phyloP scores from a whole-genome alignment of 208 protist species.

The Wallacemonas sp. region DNA sequence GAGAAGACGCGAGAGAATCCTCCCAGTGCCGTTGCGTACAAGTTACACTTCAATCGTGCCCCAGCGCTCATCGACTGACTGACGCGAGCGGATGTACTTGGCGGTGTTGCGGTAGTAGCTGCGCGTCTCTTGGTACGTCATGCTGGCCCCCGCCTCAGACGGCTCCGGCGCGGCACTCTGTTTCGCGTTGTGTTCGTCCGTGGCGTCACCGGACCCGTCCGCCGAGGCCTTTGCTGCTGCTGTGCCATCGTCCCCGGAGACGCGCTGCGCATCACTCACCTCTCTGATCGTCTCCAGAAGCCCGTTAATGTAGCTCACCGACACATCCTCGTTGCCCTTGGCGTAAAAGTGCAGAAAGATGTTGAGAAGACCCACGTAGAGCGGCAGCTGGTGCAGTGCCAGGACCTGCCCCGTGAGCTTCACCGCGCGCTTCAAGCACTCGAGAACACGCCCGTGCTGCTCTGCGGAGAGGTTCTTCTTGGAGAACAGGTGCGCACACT shows the following conservation, averaged over 20 bases:
- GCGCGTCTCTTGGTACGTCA: constrained; percentile 32
- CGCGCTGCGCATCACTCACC: constrained; percentile 34
- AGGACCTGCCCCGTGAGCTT: constrained; percentile 92
- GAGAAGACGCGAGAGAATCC: constrained; percentile 1
- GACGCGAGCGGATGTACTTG: constrained; percentile 69
- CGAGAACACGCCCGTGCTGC: constrained; percentile 76
- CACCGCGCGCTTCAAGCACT: constrained; percentile 93
- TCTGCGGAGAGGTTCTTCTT: constrained; percentile 54
- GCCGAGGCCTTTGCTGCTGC: background rate
- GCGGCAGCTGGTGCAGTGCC: constrained; percentile 62
- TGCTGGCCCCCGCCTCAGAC: background rate
- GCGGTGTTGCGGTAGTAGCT: constrained; percentile 71
- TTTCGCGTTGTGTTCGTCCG: background rate
- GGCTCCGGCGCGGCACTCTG: background rate
- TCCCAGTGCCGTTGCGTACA: too few relatives aligned
- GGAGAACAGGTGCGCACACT: constrained; percentile 92
- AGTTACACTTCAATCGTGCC: constrained; percentile 65
- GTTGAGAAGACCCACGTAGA: constrained; percentile 97
- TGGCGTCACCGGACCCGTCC: background rate
- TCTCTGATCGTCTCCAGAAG: constrained; percentile 64
- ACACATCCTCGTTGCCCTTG: constrained; percentile 40
- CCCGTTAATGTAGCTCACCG: constrained; percentile 47
- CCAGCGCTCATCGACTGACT: constrained; percentile 64
- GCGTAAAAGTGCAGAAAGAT: constrained; percentile 94
- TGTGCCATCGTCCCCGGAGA: too few relatives aligned